A percentile compares a stretch with the other conserved stretches of the same genome.
These are phyloP conservation scores for Aristolochia californica DNA, from an alignment of 164 flowering plant genomes.

Conservation along the genomic window DNA sequence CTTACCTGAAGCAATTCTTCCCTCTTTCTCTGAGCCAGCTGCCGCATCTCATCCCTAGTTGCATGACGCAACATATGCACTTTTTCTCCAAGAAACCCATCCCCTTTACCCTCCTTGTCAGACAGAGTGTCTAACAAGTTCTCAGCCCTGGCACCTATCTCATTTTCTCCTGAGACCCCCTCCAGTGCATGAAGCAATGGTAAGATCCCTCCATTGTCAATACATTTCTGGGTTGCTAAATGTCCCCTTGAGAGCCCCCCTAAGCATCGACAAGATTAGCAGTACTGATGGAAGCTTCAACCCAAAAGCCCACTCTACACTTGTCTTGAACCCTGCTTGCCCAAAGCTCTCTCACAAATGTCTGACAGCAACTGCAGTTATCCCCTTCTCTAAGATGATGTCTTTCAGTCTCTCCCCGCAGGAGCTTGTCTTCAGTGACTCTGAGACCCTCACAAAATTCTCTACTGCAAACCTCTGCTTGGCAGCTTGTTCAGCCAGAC, in stretches of 20 bases:
- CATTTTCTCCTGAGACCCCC: conserved; percentile 92
- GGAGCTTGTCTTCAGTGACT: conserved; percentile 92
- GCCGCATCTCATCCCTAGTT: conserved; percentile 90
- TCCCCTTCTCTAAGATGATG: conserved; percentile 82
- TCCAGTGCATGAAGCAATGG: conserved; percentile 94
- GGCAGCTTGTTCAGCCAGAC: conserved; percentile 53
- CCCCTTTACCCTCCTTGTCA: conserved; percentile 75
- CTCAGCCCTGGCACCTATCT: conserved; percentile 97
- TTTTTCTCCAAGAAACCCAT: conserved; percentile 76
- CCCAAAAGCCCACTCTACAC: conserved; percentile 60
- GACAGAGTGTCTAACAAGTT: conserved; percentile 85
- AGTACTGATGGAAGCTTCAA: conserved; percentile 84
- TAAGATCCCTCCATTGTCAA: conserved; percentile 74
- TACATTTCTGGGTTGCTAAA: conserved; percentile 68
- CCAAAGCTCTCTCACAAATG: conserved; percentile 76
- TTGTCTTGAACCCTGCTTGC: conserved; percentile 70
- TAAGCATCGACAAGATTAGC: conserved; percentile 83
- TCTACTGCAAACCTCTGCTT: conserved; percentile 74
- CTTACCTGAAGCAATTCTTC: conserved; percentile 82
- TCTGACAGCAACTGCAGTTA: conserved; percentile 58
- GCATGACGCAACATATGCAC: conserved; percentile 74
- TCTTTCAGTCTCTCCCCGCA: conserved; percentile 95
- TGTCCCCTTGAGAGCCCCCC: conserved; percentile 97
- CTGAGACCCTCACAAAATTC: conserved; percentile 95
- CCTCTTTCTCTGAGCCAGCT: conserved; percentile 70